phyloP scores from a whole-genome alignment of 2,329 filamentous ascomycete species.

The Bipolaris bicolor region DNA sequence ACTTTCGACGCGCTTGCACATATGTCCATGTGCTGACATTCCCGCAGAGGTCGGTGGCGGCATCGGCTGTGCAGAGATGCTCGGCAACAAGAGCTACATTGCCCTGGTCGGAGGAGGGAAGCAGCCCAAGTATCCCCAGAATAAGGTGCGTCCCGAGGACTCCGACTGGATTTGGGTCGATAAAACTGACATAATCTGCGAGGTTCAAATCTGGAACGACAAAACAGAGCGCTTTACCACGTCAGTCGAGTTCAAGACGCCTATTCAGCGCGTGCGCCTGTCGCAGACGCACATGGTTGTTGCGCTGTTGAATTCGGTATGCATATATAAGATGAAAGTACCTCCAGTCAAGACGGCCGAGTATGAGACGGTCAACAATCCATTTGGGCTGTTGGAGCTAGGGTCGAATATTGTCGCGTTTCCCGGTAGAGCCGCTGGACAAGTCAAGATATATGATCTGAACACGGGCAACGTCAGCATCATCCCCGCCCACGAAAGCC shows the following conservation, averaged over 20 bases:
- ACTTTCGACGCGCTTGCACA: neutral
- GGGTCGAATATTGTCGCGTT: slow-evolving; percentile 77
- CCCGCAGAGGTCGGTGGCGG: slow-evolving; percentile 62
- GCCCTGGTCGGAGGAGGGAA: slow-evolving; percentile 88
- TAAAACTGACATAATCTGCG: slow-evolving; percentile 35
- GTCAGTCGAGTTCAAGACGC: slow-evolving; percentile 77
- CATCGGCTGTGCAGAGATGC: slow-evolving; percentile 83
- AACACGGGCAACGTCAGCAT: slow-evolving; percentile 84
- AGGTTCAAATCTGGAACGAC: slow-evolving; percentile 92
- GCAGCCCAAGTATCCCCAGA: slow-evolving; percentile 83
- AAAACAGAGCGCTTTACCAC: slow-evolving; percentile 76
- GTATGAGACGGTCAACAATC: slow-evolving; percentile 88
- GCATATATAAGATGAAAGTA: slow-evolving; percentile 79
- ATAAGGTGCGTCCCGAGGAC: slow-evolving; percentile 66
- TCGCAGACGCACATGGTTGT: slow-evolving; percentile 78
- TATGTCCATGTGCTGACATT: slow-evolving; percentile 19
- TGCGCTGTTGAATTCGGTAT: slow-evolving; percentile 79
- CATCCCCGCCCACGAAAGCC: slow-evolving; percentile 84
- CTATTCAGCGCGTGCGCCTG: slow-evolving; percentile 79
- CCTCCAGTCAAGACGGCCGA: slow-evolving; percentile 72
- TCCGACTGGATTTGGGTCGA: slow-evolving; percentile 34
- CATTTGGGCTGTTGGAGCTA: slow-evolving; percentile 78
- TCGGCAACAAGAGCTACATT: slow-evolving; percentile 84
- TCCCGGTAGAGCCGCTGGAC: slow-evolving; percentile 83
- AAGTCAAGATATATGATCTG: slow-evolving; percentile 86